A percentile compares a stretch with the other conserved stretches of the same genome.
These are phyloP conservation scores for Diaporthe citri DNA, from an alignment of 2,329 filamentous ascomycete genomes.

Conservation along the genomic window DNA sequence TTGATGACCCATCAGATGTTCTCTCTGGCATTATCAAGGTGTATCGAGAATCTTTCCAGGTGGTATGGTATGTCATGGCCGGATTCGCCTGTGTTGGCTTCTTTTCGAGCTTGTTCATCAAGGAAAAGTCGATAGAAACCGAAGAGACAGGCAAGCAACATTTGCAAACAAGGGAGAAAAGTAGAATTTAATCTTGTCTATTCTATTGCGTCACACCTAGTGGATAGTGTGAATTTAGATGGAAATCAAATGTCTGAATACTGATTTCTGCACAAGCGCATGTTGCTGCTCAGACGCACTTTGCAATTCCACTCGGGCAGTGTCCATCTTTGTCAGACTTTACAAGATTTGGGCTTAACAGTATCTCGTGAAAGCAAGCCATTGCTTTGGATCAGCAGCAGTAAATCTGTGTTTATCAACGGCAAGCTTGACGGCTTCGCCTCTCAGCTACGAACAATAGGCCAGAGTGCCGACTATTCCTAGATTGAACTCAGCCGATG, in stretches of 20 bases:
- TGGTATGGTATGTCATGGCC: slow-evolving; percentile 33
- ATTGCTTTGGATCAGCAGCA: too few relatives aligned
- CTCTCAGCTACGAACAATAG: too few relatives aligned
- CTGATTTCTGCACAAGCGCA: background rate
- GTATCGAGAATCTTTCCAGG: slow-evolving; percentile 13
- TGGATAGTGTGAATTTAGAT: fast-evolving
- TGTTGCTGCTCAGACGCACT: background rate
- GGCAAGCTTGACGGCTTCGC: too few relatives aligned
- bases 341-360: too few relatives aligned
- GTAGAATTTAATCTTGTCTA: background rate
- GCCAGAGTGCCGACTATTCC: too few relatives aligned
- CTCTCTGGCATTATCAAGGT: background rate
- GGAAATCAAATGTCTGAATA: background rate
- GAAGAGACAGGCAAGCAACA: slow-evolving; percentile 31
- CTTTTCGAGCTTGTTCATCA: slow-evolving; percentile 11
- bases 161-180: background rate
- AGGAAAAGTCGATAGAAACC: slow-evolving; percentile 22
- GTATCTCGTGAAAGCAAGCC: too few relatives aligned
- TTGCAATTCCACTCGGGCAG: background rate
- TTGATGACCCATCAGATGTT: background rate
- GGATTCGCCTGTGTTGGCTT: slow-evolving; percentile 21
- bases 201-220: background rate
- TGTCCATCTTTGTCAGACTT: too few relatives aligned
- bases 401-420: too few relatives aligned
- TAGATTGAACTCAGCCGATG: too few relatives aligned